Percentiles rank a stretch among this genome's conserved stretches.
Evolutionary conservation across 2,329 filamentous ascomycete genomes (phyloP).

Genomic region (Venturia nashicola): DNA sequence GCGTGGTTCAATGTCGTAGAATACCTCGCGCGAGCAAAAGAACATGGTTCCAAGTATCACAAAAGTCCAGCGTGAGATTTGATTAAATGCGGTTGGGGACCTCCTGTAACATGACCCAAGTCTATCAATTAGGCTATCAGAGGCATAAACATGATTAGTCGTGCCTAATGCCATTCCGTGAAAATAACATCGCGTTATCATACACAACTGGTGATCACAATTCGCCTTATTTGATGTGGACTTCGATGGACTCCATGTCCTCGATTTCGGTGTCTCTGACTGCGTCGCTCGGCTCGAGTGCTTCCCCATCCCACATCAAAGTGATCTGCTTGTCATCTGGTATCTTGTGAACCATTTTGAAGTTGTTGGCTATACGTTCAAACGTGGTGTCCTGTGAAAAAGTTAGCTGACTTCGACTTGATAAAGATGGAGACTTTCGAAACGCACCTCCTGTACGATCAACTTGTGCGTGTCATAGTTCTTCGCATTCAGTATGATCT

Average conservation of each 20-base stretch:
- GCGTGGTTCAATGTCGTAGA: too few species aligned
- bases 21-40: background rate
- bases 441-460: constrained; percentile 34
- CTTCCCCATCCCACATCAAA: constrained; percentile 26
- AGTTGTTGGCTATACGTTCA: constrained; percentile 18
- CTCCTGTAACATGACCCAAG: background rate
- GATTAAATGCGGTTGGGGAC: background rate
- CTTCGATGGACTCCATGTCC: constrained; percentile 14
- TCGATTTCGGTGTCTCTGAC: constrained; percentile 23
- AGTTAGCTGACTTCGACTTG: constrained; percentile 10
- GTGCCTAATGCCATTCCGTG: background rate
- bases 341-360: constrained; percentile 16
- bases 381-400: constrained; percentile 19
- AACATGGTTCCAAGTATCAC: background rate
- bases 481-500: constrained; percentile 40
- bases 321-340: constrained; percentile 19
- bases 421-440: background rate
- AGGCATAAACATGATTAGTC: background rate
- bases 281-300: constrained; percentile 20
- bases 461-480: constrained; percentile 39
- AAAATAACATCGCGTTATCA: background rate
- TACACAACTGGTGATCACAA: background rate
- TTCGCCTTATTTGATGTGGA: constrained; percentile 1
- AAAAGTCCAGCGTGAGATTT: background rate
- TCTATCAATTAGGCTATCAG: background rate